phyloP scores from a whole-genome alignment of 306 rosid species.

The Trichosanthes truncata region DNA sequence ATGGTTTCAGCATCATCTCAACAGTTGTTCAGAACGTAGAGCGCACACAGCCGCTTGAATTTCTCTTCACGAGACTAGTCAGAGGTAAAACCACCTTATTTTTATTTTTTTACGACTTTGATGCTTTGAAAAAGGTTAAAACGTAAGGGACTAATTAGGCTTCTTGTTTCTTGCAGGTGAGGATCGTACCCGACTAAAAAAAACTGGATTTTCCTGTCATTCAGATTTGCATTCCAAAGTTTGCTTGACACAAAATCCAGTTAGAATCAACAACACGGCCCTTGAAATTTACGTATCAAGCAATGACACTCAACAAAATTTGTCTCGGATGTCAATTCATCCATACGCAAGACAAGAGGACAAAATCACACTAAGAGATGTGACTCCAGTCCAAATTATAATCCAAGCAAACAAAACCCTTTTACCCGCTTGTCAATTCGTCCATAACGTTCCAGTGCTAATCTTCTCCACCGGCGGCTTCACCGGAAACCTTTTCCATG shows the following conservation, averaged over 20 bases:
- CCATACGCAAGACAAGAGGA: slow-evolving; percentile 30
- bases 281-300: slow-evolving; percentile 14
- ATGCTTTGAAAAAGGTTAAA: no score
- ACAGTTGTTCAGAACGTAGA: background rate
- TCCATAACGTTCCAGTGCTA: slow-evolving; percentile 18
- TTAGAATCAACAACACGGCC: slow-evolving; percentile 3
- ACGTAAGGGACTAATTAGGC: no score
- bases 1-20: background rate
- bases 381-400: slow-evolving; percentile 12
- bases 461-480: slow-evolving; percentile 26
- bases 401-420: background rate
- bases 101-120: background rate
- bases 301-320: background rate
- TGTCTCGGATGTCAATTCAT: background rate
- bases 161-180: no score
- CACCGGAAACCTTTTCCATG: slow-evolving; percentile 28
- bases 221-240: slow-evolving; percentile 21
- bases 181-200: slow-evolving; percentile 16
- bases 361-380: slow-evolving; percentile 11
- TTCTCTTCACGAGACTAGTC: slow-evolving; percentile 18
- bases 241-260: slow-evolving; percentile 18
- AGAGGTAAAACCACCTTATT: slow-evolving; percentile 14
- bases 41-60: slow-evolving; percentile 7
- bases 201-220: slow-evolving; percentile 23
- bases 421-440: slow-evolving; percentile 17